Conservation (phyloP, 1,139 yeast genomes). For the Candida sp. region DNA sequence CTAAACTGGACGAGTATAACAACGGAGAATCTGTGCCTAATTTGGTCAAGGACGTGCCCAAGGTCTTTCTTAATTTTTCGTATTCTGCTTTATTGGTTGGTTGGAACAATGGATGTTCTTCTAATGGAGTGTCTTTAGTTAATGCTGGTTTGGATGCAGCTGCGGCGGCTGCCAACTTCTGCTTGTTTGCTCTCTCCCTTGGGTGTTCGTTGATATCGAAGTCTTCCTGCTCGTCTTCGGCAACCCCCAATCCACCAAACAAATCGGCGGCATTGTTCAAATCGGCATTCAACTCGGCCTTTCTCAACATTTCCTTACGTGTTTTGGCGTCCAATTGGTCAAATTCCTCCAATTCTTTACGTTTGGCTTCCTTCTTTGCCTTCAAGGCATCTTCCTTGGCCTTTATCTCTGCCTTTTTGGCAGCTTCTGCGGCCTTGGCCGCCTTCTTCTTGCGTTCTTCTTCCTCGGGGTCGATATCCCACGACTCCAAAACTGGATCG, state of each 20-base stretch:
- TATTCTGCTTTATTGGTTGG: conserved; percentile 83
- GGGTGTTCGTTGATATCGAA: conserved; percentile 56
- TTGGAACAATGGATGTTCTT: conserved; percentile 76
- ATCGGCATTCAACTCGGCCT: conserved; percentile 86
- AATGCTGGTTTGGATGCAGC: conserved; percentile 44
- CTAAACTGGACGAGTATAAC: conserved; percentile 75
- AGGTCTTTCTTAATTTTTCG: conserved; percentile 81
- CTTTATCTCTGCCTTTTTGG: conserved; percentile 41
- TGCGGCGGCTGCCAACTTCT: conserved; percentile 48
- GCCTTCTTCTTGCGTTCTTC: conserved; percentile 52
- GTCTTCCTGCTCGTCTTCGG: conserved; percentile 36
- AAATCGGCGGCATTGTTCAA: conserved; percentile 92
- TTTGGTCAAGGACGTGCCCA: conserved; percentile 67
- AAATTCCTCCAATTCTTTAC: conserved; percentile 48
- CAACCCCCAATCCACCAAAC: conserved; percentile 83
- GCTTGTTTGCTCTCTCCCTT: conserved; percentile 46
- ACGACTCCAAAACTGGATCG: conserved; percentile 73
- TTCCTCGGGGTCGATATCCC: conserved; percentile 84
- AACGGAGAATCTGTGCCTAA: conserved; percentile 66
- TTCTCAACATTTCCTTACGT: conserved; percentile 71
- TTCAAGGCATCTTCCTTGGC: conserved; percentile 45
- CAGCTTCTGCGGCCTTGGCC: conserved; percentile 48
- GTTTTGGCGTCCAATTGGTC: conserved; percentile 70
- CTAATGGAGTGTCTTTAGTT: conserved; percentile 71
- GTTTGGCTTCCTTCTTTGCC: conserved; percentile 41